Evolutionary conservation across 2,329 filamentous ascomycete species (phyloP), one percentile per base, ranked within the genome.

Genomic region (Diaporthe velutina): DNA sequence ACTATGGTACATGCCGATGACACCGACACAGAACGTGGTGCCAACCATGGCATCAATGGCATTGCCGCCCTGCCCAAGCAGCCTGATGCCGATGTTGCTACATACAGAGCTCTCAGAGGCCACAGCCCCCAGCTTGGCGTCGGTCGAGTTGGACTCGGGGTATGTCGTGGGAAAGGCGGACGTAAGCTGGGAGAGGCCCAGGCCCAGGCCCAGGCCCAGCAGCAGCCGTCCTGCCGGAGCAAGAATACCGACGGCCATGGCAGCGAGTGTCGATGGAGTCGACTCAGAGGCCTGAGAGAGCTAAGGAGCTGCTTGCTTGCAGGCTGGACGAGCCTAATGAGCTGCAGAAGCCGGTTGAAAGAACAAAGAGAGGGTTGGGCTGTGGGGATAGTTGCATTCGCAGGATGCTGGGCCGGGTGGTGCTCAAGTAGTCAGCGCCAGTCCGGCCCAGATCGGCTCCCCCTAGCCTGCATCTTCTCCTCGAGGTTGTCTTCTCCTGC

Each of bases 21-120:
- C 88, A 4, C 92, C 92, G 9, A 93, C 86, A 74, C 92, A 94
- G 70, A 93, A 86, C 30, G 90, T 88, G 0, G 92, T 92, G 15
- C 89, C 91, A 35, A 93, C 89, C 75, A 93, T 83, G 7, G 91
- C 90, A 83, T 94, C 92, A 10, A 90, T 91, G 10, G 92, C 92
- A 82, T 92, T 94, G 19, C 92, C 92, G 19, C 92, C 91, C 57
- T 86, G 80, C 71, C 89, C 83, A 71, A 93, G 79, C 38, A 92
- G 85, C 13, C 89, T 83, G 4, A 88, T 87, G 9, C 92, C 92
- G 77, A 93, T 88, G 3, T 85, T 82, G 77, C 90, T 92, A 79
- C 92, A 93, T 64, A 91, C 84, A 0, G 84, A 81, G 76, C 85
- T 89, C 79, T 93, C 90, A 12, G 89, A 91, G 2, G 92, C 90